These are phyloP conservation scores for Cordyceps tenuipes DNA, from an alignment of 2,329 filamentous ascomycete species.

Conservation along the genomic window DNA sequence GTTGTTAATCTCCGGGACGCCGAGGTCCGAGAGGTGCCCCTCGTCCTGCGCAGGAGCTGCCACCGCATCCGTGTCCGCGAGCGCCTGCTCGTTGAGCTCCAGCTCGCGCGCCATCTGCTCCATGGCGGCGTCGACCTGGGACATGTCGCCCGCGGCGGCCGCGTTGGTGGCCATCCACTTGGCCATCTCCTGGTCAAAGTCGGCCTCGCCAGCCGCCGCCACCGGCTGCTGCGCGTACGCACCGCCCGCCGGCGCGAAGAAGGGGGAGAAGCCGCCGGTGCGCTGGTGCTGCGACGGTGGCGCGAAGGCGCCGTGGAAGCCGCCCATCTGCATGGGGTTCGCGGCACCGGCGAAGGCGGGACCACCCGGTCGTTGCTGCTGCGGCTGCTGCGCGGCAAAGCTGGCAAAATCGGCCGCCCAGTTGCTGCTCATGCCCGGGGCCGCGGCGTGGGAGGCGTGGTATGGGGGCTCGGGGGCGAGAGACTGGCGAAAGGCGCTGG, in stretches of 20 bases:
- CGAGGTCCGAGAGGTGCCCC: slow-evolving; percentile 21
- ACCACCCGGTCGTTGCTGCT: slow-evolving; percentile 16
- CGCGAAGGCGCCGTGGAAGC: slow-evolving; percentile 25
- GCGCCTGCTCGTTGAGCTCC: slow-evolving; percentile 26
- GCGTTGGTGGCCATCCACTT: slow-evolving; percentile 33
- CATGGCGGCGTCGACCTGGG: slow-evolving; percentile 34
- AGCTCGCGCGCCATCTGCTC: slow-evolving; percentile 34
- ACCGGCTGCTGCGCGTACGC: slow-evolving; percentile 19
- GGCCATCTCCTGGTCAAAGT: slow-evolving; percentile 34
- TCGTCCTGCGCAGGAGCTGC: slow-evolving; percentile 1
- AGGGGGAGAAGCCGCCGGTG: slow-evolving; percentile 20
- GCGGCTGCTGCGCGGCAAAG: slow-evolving; percentile 19
- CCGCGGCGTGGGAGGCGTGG: slow-evolving; percentile 16
- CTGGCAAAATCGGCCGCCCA: slow-evolving; percentile 32
- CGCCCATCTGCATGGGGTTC: slow-evolving; percentile 18
- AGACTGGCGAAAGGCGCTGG: slow-evolving; percentile 10
- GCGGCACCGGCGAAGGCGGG: slow-evolving; percentile 18
- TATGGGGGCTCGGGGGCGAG: slow-evolving; percentile 17
- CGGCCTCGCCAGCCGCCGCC: slow-evolving; percentile 19
- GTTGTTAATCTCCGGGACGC: slow-evolving; percentile 24
- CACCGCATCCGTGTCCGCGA: slow-evolving; percentile 16
- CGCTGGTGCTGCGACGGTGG: slow-evolving; percentile 15
- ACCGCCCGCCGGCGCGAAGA: slow-evolving; percentile 21
- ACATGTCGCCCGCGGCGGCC: slow-evolving; percentile 22
- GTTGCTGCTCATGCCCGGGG: slow-evolving; percentile 19